Evolutionary conservation across 2,329 filamentous ascomycete genomes (phyloP).

Genomic region (Ceratocystis diversiconidia): DNA sequence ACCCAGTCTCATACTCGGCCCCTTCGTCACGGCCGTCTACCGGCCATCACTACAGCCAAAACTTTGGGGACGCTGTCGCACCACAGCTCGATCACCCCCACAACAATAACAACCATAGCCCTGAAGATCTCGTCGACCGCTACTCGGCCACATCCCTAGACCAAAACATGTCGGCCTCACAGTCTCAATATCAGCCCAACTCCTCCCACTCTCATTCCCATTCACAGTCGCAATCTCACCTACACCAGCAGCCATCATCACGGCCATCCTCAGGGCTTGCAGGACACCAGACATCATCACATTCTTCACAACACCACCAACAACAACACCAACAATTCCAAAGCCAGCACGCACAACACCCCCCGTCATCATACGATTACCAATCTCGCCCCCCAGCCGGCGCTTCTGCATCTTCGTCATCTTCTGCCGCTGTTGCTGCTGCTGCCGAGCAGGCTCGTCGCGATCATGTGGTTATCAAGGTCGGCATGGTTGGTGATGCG

Average conservation of each 20-base stretch:
- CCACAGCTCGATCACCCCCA: conserved; percentile 8
- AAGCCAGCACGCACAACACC: conserved; percentile 30
- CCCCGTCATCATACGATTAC: conserved; percentile 24
- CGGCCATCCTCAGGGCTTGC: conserved; percentile 42
- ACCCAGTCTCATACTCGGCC: conserved; percentile 19
- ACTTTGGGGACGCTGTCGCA: conserved; percentile 35
- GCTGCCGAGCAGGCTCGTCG: conserved; percentile 33
- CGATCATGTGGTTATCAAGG: conserved; percentile 89
- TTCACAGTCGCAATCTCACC: not conserved
- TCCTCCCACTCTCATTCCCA: not conserved
- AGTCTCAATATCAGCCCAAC: not conserved
- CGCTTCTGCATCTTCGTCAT: not conserved
- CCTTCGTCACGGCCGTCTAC: conserved; percentile 18
- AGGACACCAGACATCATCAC: conserved; percentile 23
- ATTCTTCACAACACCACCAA: conserved; percentile 23
- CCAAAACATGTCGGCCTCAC: conserved; percentile 25
- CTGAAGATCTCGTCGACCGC: conserved; percentile 30
- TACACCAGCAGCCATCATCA: conserved; percentile 24
- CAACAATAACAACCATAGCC: not conserved
- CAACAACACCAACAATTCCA: conserved; percentile 26
- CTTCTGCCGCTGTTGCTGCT: conserved; percentile 21
- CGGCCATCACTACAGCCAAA: conserved; percentile 33
- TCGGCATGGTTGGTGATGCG: conserved; percentile 97
- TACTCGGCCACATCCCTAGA: conserved; percentile 35
- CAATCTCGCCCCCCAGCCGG: conserved; percentile 10